phyloP scores from a whole-genome alignment of 139 green algal species.

The Tetratostichococcus sp. region DNA sequence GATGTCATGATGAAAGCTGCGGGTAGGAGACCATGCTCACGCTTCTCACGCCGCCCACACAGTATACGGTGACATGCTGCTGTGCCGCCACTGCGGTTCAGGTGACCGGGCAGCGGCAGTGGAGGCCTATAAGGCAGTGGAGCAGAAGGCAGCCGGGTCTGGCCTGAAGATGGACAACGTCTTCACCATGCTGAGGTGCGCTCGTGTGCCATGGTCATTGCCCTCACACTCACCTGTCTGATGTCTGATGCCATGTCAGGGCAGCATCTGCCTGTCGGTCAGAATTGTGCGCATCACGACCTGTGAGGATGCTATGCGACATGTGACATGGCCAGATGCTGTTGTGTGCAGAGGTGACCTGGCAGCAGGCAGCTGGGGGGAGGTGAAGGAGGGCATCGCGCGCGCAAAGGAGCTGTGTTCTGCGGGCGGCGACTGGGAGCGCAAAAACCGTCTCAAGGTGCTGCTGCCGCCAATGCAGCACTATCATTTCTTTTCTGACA shows the following conservation, averaged over 20 bases:
- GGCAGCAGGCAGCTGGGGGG: conserved; percentile 74
- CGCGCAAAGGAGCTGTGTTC: conserved; percentile 71
- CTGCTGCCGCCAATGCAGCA: conserved; percentile 68
- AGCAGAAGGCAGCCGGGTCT: conserved; percentile 84
- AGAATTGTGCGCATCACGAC: too few relatives aligned
- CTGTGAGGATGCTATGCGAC: too few relatives aligned
- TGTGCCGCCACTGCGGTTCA: too few relatives aligned
- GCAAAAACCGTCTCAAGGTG: conserved; percentile 97
- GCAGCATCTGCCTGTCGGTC: too few relatives aligned
- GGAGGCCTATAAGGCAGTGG: conserved; percentile 65
- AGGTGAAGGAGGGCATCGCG: conserved; percentile 66
- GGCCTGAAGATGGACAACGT: conserved; percentile 92
- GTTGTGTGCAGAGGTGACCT: conserved; percentile 70
- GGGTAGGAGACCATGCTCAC: too few relatives aligned
- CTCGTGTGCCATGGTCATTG: too few relatives aligned
- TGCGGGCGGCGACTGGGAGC: conserved; percentile 96
- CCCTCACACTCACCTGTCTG: too few relatives aligned
- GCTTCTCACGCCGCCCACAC: too few relatives aligned
- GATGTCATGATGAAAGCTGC: too few relatives aligned
- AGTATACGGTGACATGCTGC: too few relatives aligned
- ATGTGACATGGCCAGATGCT: too few relatives aligned
- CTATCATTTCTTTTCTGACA: neutral
- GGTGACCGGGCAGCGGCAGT: conserved; percentile 62
- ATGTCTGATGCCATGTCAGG: too few relatives aligned
- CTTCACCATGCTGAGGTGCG: conserved; percentile 78